A percentile compares a stretch with the other conserved stretches of the same genome.
Evolutionary conservation across 176 grass and related monocot species (phyloP).

Genomic region (Bothriochloa decipiens): DNA sequence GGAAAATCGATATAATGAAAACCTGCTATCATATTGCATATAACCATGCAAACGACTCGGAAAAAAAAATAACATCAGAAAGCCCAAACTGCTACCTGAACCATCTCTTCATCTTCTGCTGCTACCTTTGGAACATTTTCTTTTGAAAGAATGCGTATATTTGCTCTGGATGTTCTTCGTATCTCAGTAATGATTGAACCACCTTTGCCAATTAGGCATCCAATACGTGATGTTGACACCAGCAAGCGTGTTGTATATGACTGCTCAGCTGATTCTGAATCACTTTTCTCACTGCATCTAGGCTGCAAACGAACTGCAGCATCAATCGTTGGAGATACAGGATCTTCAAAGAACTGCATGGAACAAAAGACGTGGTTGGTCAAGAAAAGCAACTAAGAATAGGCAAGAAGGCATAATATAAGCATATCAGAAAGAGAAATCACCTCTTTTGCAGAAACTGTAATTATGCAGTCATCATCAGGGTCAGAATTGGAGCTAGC

Average conservation of each 20-base stretch:
- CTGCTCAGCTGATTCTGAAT: constrained; percentile 62
- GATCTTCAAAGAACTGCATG: constrained; percentile 93
- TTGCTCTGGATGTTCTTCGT: constrained; percentile 77
- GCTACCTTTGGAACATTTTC: constrained; percentile 96
- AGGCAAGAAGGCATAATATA: neutral
- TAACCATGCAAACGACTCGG: neutral
- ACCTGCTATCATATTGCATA: neutral
- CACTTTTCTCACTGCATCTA: constrained; percentile 87
- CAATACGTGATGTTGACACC: constrained; percentile 90
- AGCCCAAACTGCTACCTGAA: constrained; percentile 67
- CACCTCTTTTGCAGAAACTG: constrained; percentile 93
- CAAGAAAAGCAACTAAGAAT: constrained; percentile 21
- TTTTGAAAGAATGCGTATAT: constrained; percentile 95
- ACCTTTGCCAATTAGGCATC: constrained; percentile 96
- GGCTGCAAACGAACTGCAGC: constrained; percentile 87
- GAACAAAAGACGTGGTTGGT: constrained; percentile 25
- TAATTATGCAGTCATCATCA: constrained; percentile 93
- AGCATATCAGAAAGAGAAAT: constrained; percentile 15
- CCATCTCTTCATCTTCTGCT: constrained; percentile 95
- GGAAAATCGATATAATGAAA: constrained; percentile 24
- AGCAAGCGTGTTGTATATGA: constrained; percentile 88
- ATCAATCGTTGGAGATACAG: constrained; percentile 86
- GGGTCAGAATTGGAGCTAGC: constrained; percentile 58
- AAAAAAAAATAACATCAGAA: constrained; percentile 33
- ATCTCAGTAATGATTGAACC: constrained; percentile 96